phyloP scores from a whole-genome alignment of 2,329 filamentous ascomycete species.

The Pezicula neosporulosa region DNA sequence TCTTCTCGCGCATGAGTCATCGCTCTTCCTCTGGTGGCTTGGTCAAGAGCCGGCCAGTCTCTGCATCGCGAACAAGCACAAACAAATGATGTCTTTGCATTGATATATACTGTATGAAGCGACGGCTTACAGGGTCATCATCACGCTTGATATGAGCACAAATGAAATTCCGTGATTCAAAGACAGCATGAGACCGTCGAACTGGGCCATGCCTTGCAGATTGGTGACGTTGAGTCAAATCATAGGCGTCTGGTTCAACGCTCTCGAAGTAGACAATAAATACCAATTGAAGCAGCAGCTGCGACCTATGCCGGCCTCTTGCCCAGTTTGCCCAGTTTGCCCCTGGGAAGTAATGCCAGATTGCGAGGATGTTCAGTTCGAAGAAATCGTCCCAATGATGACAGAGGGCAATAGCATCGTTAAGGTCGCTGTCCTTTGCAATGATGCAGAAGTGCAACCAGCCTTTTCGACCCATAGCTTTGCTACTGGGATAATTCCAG shows the following conservation, averaged over 20 bases:
- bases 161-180: conserved; percentile 36
- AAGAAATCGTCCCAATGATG: conserved; percentile 48
- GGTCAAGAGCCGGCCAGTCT: conserved; percentile 32
- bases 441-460: conserved; percentile 49
- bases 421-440: conserved; percentile 42
- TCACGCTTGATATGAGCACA: conserved; percentile 37
- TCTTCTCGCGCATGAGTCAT: conserved; percentile 36
- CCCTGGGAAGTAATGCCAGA: conserved; percentile 44
- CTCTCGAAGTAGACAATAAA: conserved; percentile 18
- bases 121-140: conserved; percentile 35
- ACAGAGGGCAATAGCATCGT: conserved; percentile 42
- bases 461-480: conserved; percentile 41
- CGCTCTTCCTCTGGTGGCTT: conserved; percentile 33
- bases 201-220: conserved; percentile 29
- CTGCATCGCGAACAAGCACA: conserved; percentile 37
- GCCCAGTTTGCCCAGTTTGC: conserved; percentile 41
- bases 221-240: conserved; percentile 28
- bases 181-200: conserved; percentile 30
- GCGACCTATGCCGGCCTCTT: conserved; percentile 29
- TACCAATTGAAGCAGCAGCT: conserved; percentile 37
- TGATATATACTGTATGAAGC: conserved; percentile 38
- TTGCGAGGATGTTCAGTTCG: conserved; percentile 40
- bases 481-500: conserved; percentile 47
- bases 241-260: conserved; percentile 23
- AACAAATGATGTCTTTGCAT: conserved; percentile 35